These are phyloP conservation scores for Nitzschia palea DNA, from an alignment of 108 stramenopile species.

Conservation along the genomic window DNA sequence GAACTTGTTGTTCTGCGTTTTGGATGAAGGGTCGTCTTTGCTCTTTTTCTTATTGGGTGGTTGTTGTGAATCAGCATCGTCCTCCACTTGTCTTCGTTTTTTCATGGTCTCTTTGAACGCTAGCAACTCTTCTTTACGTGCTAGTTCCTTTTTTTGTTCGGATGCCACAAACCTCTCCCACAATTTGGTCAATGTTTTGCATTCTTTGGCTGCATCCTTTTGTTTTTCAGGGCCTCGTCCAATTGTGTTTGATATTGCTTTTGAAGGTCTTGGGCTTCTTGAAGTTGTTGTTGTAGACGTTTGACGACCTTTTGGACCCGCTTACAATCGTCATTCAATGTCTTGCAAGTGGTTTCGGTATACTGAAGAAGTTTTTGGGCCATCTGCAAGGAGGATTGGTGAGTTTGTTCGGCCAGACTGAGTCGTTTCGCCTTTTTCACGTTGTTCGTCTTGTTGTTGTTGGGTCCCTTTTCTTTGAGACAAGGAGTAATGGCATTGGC, in stretches of 20 bases:
- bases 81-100: neutral
- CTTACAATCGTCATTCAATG: conserved; percentile 1
- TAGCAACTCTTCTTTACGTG: neutral
- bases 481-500: neutral
- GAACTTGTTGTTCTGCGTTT: too few relatives aligned
- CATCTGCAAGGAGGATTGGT: neutral
- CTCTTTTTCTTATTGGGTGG: too few relatives aligned
- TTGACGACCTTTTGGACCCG: neutral
- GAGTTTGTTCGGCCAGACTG: neutral
- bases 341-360: conserved; percentile 2
- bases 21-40: too few relatives aligned
- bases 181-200: conserved; percentile 3
- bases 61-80: neutral
- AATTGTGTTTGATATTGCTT: neutral
- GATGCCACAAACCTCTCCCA: neutral
- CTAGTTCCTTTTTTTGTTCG: neutral
- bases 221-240: neutral
- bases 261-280: neutral
- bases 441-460: neutral
- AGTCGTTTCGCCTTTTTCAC: neutral
- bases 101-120: neutral
- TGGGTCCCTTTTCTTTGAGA: neutral
- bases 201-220: neutral
- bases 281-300: neutral
- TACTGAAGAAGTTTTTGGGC: neutral